Evolutionary conservation across 305 asterid species (phyloP).

Genomic region (Withania somnifera): DNA sequence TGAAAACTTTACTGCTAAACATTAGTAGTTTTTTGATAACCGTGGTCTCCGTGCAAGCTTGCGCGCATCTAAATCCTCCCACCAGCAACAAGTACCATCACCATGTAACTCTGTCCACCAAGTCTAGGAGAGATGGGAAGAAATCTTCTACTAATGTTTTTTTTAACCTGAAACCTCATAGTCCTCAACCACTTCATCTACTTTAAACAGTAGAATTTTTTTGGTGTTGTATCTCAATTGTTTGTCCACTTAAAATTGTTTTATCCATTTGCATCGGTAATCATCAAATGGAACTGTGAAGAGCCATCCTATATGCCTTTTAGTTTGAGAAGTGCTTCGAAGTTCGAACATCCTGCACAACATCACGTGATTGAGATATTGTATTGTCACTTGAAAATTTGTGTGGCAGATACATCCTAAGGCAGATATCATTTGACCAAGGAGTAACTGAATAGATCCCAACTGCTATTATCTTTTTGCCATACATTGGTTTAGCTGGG

Average conservation of each 20-base stretch:
- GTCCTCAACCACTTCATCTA: no score
- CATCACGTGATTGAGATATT: not conserved
- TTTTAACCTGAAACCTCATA: no score
- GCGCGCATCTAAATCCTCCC: no score
- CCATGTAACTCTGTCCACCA: no score
- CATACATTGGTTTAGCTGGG: not conserved
- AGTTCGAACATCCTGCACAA: not conserved
- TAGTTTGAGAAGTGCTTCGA: not conserved
- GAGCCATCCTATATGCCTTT: not conserved
- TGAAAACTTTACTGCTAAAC: not conserved
- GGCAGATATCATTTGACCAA: not conserved
- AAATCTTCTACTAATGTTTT: no score
- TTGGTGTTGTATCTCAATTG: not conserved
- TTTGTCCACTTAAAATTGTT: not conserved
- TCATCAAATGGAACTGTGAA: not conserved
- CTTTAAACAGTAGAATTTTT: not conserved
- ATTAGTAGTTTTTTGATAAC: no score
- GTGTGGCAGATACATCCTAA: not conserved
- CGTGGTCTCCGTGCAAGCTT: no score
- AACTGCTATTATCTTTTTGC: not conserved
- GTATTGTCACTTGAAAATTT: not conserved
- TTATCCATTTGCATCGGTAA: not conserved
- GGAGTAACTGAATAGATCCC: not conserved
- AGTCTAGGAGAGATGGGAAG: no score
- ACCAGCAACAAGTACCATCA: no score